Conservation (phyloP, 2,329 filamentous ascomycete genomes). For the Cladophialophora immunda region DNA sequence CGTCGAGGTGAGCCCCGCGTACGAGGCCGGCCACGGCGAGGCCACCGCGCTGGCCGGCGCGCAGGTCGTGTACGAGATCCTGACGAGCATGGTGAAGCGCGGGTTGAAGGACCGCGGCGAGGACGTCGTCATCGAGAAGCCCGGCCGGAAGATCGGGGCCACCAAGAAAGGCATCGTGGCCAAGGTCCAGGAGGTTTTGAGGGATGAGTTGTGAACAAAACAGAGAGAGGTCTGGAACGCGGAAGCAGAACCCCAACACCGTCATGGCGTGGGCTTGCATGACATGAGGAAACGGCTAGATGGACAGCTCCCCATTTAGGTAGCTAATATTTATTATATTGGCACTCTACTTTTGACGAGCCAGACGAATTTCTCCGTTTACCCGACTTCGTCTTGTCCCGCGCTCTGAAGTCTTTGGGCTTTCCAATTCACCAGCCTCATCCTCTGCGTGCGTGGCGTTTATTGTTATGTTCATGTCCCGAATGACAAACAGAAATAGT, state of each 20-base stretch:
- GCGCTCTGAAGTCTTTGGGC: no score
- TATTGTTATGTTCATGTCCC: no score
- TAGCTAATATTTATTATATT: no score
- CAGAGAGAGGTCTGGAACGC: neutral
- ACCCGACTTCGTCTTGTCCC: no score
- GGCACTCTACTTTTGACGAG: no score
- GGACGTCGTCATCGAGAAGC: conserved; percentile 34
- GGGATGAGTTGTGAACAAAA: conserved; percentile 28
- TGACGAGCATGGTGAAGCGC: conserved; percentile 68
- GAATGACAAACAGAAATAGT: no score
- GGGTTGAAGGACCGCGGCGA: conserved; percentile 47
- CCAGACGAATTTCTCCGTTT: no score
- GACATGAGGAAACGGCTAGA: no score
- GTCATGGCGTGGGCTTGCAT: neutral
- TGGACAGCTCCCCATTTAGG: no score
- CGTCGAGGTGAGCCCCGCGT: conserved; percentile 87
- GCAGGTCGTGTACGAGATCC: conserved; percentile 84
- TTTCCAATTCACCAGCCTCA: no score
- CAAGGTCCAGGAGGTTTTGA: conserved; percentile 10
- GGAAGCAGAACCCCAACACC: neutral
- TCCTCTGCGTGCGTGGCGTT: no score
- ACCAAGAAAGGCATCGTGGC: neutral
- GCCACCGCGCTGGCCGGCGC: conserved; percentile 83
- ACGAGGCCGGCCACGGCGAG: conserved; percentile 77
- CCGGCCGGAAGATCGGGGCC: conserved; percentile 23